These are phyloP conservation scores for Cyclocybe aegerita DNA, from an alignment of 768 basidiomycete genomes.

Conservation along the genomic window DNA sequence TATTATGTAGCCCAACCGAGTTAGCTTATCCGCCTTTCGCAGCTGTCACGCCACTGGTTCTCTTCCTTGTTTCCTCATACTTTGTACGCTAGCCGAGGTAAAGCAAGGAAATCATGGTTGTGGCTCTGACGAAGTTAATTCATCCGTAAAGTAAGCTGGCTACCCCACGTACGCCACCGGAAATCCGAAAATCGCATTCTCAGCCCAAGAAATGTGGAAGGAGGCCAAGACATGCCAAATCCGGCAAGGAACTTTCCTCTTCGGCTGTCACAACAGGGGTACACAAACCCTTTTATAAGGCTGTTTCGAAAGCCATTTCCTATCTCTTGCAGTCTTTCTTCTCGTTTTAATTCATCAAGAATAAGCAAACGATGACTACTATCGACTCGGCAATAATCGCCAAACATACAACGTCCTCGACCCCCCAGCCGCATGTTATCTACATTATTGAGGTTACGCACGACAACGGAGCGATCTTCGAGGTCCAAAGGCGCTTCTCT, in stretches of 20 bases:
- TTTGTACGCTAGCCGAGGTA: no score
- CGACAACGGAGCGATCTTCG: conserved; percentile 11
- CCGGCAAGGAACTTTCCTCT: conserved; percentile 14
- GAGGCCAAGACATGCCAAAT: not conserved
- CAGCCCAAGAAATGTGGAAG: no score
- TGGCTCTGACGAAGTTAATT: no score
- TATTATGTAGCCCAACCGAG: no score
- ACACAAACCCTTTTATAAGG: conserved; percentile 12
- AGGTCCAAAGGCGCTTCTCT: conserved; percentile 17
- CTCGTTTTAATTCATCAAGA: no score
- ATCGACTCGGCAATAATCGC: conserved; percentile 9
- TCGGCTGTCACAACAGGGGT: conserved; percentile 13
- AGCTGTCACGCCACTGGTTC: no score
- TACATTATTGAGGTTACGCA: conserved; percentile 18
- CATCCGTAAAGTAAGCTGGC: no score
- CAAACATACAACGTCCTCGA: conserved; percentile 17
- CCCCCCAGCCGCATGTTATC: conserved; percentile 14
- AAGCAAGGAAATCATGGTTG: no score
- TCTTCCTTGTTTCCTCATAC: no score
- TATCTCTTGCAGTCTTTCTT: not conserved
- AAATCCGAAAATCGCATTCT: no score
- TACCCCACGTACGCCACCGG: no score
- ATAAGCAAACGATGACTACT: conserved; percentile 2
- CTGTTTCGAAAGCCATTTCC: not conserved
- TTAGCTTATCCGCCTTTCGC: no score